Conservation (phyloP, 2,329 filamentous ascomycete species). For the Aspergillus japonicus region DNA sequence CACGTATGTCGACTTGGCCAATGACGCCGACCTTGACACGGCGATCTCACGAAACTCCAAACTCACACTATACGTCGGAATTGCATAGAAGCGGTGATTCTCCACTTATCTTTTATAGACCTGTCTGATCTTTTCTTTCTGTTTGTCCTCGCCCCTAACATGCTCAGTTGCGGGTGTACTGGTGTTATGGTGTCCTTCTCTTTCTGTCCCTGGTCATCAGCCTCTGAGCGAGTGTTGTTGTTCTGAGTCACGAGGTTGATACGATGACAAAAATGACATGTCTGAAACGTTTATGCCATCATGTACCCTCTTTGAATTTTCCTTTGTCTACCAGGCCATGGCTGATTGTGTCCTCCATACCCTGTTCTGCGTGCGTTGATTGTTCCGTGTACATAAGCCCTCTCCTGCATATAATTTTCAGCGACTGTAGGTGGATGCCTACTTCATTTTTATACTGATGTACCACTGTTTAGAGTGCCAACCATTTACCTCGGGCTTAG, state of each 20-base stretch:
- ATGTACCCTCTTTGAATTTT: constrained; percentile 28
- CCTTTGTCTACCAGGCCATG: constrained; percentile 14
- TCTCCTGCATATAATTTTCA: constrained; percentile 29
- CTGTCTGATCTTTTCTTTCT: constrained; percentile 12
- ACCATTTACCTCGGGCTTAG: background rate
- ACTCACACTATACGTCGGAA: constrained; percentile 68
- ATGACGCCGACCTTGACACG: constrained; percentile 75
- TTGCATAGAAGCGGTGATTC: constrained; percentile 24
- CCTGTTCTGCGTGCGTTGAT: constrained; percentile 19
- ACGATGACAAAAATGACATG: constrained; percentile 36
- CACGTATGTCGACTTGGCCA: constrained; percentile 71
- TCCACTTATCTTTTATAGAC: constrained; percentile 14
- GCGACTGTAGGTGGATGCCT: constrained; percentile 11
- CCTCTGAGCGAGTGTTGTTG: constrained; percentile 26
- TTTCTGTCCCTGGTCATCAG: constrained; percentile 17
- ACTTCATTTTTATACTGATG: background rate
- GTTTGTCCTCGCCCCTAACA: constrained; percentile 1
- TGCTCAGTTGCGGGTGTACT: constrained; percentile 15
- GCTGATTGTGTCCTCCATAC: constrained; percentile 21
- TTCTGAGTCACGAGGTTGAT: constrained; percentile 24
- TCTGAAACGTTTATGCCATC: constrained; percentile 28
- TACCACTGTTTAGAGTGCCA: background rate
- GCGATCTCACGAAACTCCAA: constrained; percentile 85
- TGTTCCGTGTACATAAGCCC: constrained; percentile 34
- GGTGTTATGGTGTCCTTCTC: constrained; percentile 20